A percentile compares a stretch with the other conserved stretches of the same genome.
phyloP scores from a whole-genome alignment of 2,329 filamentous ascomycete genomes.

The Paraconiothyrium sp. region DNA sequence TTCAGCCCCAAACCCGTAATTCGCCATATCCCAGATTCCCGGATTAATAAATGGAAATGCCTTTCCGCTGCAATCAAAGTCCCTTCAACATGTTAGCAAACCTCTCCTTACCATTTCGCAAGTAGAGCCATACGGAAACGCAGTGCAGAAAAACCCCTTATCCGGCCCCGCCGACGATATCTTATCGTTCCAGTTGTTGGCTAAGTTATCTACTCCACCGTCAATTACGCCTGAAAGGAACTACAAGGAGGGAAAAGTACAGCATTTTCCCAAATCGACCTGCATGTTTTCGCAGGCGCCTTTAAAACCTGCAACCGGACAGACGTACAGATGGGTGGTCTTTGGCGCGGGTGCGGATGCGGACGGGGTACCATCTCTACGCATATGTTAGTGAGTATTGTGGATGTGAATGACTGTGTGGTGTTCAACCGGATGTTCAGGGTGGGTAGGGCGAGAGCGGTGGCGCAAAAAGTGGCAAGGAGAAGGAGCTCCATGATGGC shows the following conservation, averaged over 20 bases:
- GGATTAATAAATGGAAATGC: constrained; percentile 35
- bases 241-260: constrained; percentile 5
- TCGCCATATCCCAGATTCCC: constrained; percentile 27
- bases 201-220: constrained; percentile 23
- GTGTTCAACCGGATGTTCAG: background rate
- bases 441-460: background rate
- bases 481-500: background rate
- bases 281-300: constrained; percentile 31
- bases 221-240: background rate
- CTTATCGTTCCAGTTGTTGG: constrained; percentile 21
- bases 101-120: constrained; percentile 18
- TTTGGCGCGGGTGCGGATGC: background rate
- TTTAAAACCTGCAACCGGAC: constrained; percentile 25
- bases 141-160: constrained; percentile 32
- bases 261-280: constrained; percentile 23
- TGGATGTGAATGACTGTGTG: background rate
- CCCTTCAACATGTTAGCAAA: constrained; percentile 17
- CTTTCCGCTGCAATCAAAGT: constrained; percentile 27
- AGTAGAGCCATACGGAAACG: constrained; percentile 31
- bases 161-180: constrained; percentile 33
- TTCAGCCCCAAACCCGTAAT: constrained; percentile 29
- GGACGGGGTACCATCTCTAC: background rate
- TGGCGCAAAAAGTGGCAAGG: background rate
- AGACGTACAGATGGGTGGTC: constrained; percentile 28
- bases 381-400: background rate